Percentiles rank a stretch among this genome's conserved stretches.
Evolutionary conservation across 1,139 yeast species (phyloP).

Genomic region (Suhomyces choctaworum): DNA sequence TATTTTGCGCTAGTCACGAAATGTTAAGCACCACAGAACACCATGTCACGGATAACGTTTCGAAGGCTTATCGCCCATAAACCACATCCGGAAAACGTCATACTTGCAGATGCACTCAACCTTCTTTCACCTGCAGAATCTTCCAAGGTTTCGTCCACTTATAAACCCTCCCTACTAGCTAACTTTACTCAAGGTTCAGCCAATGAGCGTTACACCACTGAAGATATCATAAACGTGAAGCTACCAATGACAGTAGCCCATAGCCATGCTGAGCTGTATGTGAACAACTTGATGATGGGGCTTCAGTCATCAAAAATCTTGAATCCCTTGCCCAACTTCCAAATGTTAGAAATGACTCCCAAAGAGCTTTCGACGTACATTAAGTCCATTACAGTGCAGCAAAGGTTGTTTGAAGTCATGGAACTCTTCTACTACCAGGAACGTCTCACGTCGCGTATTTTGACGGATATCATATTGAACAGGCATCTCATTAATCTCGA

Average conservation of each 20-base stretch:
- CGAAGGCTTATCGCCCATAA: conserved; percentile 13
- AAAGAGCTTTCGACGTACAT: conserved; percentile 25
- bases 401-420: conserved; percentile 29
- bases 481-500: conserved; percentile 23
- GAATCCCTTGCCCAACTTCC: conserved; percentile 8
- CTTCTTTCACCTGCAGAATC: conserved; percentile 30
- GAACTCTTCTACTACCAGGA: conserved; percentile 30
- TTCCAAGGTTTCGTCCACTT: conserved; percentile 14
- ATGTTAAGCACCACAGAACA: no score
- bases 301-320: conserved; percentile 18
- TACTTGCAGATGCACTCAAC: conserved; percentile 42
- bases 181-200: conserved; percentile 37
- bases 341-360: conserved; percentile 19
- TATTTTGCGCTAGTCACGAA: no score
- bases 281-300: conserved; percentile 23
- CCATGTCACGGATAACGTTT: conserved; percentile 7
- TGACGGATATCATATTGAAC: conserved; percentile 34
- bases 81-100: conserved; percentile 23
- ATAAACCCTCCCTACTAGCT: conserved; percentile 39
- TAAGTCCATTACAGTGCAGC: conserved; percentile 24
- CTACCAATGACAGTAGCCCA: conserved; percentile 13
- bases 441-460: conserved; percentile 25
- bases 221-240: conserved; percentile 14
- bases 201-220: conserved; percentile 27
- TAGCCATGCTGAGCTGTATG: conserved; percentile 17